These are phyloP conservation scores for Pseudonitzschia multiseries DNA, from an alignment of 108 stramenopile genomes.

Conservation along the genomic window DNA sequence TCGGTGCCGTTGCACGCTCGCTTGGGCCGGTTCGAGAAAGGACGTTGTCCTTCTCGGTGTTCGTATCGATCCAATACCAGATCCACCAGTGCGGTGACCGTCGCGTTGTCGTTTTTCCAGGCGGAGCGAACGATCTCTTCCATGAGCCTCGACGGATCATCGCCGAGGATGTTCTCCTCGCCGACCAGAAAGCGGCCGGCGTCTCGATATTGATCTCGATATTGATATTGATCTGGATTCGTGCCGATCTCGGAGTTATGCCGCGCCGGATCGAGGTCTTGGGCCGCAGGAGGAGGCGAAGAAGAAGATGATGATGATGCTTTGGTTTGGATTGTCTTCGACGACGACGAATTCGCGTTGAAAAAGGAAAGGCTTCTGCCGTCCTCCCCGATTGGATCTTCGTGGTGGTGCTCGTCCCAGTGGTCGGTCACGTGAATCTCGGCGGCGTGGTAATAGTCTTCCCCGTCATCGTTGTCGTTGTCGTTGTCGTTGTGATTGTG, in stretches of 20 bases:
- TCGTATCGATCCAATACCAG: background rate
- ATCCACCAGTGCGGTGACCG: background rate
- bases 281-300: too few species aligned
- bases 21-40: background rate
- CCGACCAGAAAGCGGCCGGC: too few species aligned
- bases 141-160: slow-evolving; percentile 13
- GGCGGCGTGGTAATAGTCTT: background rate
- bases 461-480: background rate
- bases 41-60: background rate
- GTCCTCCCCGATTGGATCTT: background rate
- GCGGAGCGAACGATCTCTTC: slow-evolving; percentile 18
- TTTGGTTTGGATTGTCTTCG: too few species aligned
- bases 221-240: background rate
- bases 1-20: background rate
- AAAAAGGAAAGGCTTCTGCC: too few species aligned
- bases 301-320: too few species aligned
- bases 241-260: too few species aligned
- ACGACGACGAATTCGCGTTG: too few species aligned
- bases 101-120: slow-evolving; percentile 5
- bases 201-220: background rate
- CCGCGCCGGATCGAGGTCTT: background rate
- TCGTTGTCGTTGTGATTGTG: background rate
- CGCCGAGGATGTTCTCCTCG: too few species aligned
- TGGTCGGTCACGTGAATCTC: slow-evolving; percentile 14
- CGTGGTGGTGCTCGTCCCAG: slow-evolving; percentile 9